Evolutionary conservation across 495 filamentous ascomycete genomes (phyloP).

Genomic region (Penicillium desertorum): DNA sequence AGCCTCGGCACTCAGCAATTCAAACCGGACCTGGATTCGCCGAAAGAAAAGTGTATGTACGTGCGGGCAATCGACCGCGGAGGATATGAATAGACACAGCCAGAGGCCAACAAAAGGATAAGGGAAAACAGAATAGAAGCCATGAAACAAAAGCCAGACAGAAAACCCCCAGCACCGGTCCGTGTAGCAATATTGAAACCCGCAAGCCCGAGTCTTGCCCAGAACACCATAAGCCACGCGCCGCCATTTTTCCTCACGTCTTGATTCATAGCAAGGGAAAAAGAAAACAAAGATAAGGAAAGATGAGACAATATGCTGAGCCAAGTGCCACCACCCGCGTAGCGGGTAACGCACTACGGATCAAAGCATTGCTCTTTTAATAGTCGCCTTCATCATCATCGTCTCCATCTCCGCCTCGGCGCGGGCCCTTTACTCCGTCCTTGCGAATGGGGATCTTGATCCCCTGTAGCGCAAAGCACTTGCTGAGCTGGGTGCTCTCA

Average conservation of each 20-base stretch:
- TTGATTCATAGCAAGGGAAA: constrained; percentile 18
- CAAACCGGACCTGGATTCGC: constrained; percentile 5
- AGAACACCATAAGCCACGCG: constrained; percentile 39
- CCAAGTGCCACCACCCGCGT: not conserved
- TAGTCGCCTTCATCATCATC: constrained; percentile 47
- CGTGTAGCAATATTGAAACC: constrained; percentile 35
- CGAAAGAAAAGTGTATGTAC: constrained; percentile 25
- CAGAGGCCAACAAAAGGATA: constrained; percentile 7
- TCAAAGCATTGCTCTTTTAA: constrained; percentile 15
- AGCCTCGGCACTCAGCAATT: not conserved
- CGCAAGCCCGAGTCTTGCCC: constrained; percentile 18
- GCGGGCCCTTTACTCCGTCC: constrained; percentile 65
- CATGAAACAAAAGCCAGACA: constrained; percentile 12
- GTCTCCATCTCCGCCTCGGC: constrained; percentile 63
- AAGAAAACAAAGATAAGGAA: constrained; percentile 14
- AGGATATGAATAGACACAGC: constrained; percentile 22
- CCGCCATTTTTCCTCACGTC: constrained; percentile 21
- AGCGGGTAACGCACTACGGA: not conserved
- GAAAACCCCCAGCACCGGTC: constrained; percentile 30
- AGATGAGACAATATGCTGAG: constrained; percentile 4
- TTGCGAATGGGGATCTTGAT: constrained; percentile 95
- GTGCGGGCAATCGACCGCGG: constrained; percentile 15
- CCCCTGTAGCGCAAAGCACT: constrained; percentile 91
- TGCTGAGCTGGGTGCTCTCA: constrained; percentile 89
- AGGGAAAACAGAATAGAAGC: not conserved